Evolutionary conservation across 495 filamentous ascomycete species (phyloP).

Genomic region (Neurospora hispaniola): DNA sequence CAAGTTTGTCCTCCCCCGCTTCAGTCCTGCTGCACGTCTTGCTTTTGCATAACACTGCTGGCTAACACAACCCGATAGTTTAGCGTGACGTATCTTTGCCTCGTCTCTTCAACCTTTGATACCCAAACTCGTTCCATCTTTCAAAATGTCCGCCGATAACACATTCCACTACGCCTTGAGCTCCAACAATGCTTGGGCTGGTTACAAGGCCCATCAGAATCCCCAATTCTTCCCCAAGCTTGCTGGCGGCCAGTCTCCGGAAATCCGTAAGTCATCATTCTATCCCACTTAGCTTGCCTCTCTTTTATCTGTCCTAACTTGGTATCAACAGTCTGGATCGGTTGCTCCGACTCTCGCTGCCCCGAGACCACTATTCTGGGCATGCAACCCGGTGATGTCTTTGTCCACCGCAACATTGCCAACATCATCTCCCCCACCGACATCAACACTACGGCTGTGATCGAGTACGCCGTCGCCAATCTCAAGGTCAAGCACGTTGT

Average conservation of each 20-base stretch:
- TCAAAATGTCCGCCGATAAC: constrained; percentile 27
- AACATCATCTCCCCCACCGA: constrained; percentile 75
- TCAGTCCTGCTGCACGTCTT: neutral
- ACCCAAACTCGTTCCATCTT: neutral
- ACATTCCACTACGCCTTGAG: constrained; percentile 44
- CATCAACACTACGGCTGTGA: constrained; percentile 63
- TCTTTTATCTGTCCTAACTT: neutral
- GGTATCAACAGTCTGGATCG: constrained; percentile 59
- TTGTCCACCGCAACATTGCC: constrained; percentile 91
- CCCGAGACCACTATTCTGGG: constrained; percentile 79
- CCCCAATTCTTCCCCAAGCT: constrained; percentile 64
- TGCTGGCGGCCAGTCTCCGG: constrained; percentile 56
- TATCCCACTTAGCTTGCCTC: neutral
- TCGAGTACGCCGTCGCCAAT: constrained; percentile 68
- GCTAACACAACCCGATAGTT: neutral
- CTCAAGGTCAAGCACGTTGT: constrained; percentile 76
- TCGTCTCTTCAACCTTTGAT: neutral
- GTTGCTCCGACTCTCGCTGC: constrained; percentile 82
- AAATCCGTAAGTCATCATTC: constrained; percentile 45
- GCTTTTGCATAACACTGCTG: neutral
- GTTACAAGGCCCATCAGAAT: constrained; percentile 51
- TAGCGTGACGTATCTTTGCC: neutral
- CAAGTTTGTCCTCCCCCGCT: neutral
- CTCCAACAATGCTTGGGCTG: constrained; percentile 64
- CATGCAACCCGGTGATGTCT: constrained; percentile 78